Conservation (phyloP, 1,284 basidiomycete species). For the Trichosporon coremiiforme region DNA sequence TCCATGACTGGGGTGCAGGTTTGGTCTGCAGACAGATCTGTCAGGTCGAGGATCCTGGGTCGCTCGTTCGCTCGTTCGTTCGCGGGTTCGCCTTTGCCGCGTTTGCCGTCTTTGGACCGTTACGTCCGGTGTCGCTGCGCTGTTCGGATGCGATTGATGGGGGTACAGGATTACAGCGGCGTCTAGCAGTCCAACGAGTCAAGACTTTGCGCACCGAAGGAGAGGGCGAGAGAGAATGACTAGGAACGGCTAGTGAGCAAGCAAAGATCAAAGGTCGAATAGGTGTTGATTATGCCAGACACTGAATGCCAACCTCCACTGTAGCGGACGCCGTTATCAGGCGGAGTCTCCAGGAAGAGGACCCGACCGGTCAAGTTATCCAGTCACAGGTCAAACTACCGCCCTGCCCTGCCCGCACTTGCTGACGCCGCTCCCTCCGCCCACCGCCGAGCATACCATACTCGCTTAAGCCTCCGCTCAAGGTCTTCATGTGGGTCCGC, state of each 20-base stretch:
- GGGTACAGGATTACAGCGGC: too few species aligned
- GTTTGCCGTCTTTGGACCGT: conserved; percentile 1
- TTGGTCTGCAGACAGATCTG: neutral
- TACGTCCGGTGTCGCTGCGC: neutral
- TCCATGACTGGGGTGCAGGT: neutral
- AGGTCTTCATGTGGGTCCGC: too few species aligned
- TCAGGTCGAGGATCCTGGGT: too few species aligned
- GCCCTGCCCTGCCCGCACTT: neutral
- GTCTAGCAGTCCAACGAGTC: too few species aligned
- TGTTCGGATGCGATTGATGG: too few species aligned
- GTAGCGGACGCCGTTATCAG: conserved; percentile 5
- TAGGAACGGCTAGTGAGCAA: neutral
- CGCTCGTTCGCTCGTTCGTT: neutral
- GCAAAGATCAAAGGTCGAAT: neutral
- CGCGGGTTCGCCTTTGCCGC: neutral
- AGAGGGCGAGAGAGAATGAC: neutral
- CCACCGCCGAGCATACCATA: neutral
- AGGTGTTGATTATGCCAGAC: conserved; percentile 5
- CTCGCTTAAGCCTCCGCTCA: too few species aligned
- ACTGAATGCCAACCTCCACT: too few species aligned
- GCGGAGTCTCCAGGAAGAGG: neutral
- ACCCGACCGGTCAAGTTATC: conserved; percentile 13
- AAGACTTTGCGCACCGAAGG: neutral
- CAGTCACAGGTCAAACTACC: neutral
- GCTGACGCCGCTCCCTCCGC: neutral